Evolutionary conservation across 2,329 filamentous ascomycete genomes (phyloP).

Genomic region (Colletotrichum tropicicola): DNA sequence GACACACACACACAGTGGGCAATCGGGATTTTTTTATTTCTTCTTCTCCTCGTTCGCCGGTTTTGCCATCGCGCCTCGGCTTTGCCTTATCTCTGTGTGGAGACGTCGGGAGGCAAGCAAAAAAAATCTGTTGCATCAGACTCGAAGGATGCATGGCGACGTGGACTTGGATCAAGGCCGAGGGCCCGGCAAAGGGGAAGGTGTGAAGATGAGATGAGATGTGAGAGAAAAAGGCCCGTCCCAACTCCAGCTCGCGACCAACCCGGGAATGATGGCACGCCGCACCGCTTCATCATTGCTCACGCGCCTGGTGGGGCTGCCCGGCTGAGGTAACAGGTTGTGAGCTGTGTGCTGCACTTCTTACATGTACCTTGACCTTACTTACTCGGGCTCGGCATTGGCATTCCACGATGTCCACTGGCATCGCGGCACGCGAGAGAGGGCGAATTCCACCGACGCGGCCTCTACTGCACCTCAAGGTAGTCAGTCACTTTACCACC

Average conservation of each 20-base stretch:
- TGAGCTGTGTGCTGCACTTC: too few species aligned
- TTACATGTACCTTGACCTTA: too few species aligned
- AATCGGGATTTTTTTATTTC: not conserved
- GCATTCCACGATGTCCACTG: slow-evolving; percentile 9
- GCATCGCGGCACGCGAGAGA: not conserved
- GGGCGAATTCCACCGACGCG: not conserved
- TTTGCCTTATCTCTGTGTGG: slow-evolving; percentile 6
- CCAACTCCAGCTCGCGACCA: not conserved
- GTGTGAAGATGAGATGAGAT: slow-evolving; percentile 26
- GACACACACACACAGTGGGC: not conserved
- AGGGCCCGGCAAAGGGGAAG: not conserved
- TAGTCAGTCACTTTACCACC: not conserved
- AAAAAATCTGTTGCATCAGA: slow-evolving; percentile 1
- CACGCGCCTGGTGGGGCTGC: slow-evolving; percentile 19
- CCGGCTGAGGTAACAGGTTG: slow-evolving; percentile 21
- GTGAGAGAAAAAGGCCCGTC: slow-evolving; percentile 14
- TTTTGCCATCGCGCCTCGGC: not conserved
- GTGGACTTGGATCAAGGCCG: not conserved
- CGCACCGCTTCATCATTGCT: slow-evolving; percentile 24
- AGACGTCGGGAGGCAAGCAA: not conserved
- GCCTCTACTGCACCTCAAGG: too few species aligned
- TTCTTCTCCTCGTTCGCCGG: not conserved
- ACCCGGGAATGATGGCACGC: slow-evolving; percentile 8
- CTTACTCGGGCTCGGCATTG: slow-evolving; percentile 21
- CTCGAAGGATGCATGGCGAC: not conserved